phyloP scores from a whole-genome alignment of 176 grass and related monocot genomes.

The Bothriochloa decipiens region DNA sequence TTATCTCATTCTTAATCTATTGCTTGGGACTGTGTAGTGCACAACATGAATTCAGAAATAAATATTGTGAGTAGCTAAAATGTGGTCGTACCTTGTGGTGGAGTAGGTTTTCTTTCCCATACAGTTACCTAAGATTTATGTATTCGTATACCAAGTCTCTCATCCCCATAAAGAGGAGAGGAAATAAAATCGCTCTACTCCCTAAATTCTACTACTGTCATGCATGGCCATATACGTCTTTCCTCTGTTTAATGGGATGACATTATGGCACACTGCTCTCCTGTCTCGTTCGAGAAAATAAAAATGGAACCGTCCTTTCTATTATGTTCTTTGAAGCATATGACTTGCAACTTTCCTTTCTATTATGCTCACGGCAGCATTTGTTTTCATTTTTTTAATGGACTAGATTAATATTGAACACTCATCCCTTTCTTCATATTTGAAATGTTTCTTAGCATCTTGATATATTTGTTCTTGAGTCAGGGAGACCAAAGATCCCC shows the following conservation, averaged over 20 bases:
- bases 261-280: background rate
- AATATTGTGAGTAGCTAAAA: background rate
- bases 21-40: conserved; percentile 16
- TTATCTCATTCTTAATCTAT: conserved; percentile 7
- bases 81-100: background rate
- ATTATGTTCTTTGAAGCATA: conserved; percentile 21
- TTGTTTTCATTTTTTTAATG: conserved; percentile 15
- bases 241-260: background rate
- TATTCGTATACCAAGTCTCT: background rate
- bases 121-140: background rate
- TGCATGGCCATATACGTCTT: background rate
- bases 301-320: conserved; percentile 18
- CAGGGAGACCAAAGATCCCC: conserved; percentile 99
- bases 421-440: conserved; percentile 32
- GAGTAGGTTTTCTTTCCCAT: background rate
- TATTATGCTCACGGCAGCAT: conserved; percentile 22
- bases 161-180: background rate
- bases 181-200: conserved; percentile 8
- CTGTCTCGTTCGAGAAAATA: background rate
- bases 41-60: background rate
- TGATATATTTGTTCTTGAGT: conserved; percentile 45
- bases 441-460: conserved; percentile 26
- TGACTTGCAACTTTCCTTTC: background rate
- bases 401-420: conserved; percentile 4
- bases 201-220: background rate